Evolutionary conservation across 75 land plant genomes (phyloP), one percentile per base, ranked within the genome.

Genomic region (Larix kaempferi): DNA sequence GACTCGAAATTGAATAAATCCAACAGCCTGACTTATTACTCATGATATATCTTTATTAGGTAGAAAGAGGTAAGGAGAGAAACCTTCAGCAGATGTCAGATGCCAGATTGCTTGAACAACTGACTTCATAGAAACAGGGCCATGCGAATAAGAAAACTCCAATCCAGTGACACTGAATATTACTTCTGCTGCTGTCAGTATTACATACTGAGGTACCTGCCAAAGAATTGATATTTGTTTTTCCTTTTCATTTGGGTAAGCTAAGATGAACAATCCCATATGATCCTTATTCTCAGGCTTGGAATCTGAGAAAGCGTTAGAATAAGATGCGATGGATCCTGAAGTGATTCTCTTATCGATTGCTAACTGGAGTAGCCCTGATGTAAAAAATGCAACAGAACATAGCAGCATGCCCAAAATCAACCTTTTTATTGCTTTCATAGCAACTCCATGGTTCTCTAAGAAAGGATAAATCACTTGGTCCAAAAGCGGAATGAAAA

Each of bases 131-230:
- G 85, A 80, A 55, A 75, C 78, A 11, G 85, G 85, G 56, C 82
- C 85, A 54, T 83, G 85, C 2, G 85, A 83, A 67, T 83, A 83
- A 8, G 85, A 78, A 80, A 83, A 83, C 59, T 83, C 85, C 19
- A 83, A 74, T 15, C 85, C 85, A 44, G 85, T 83, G 37, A 83
- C 76, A 55, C 78, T 83, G 67, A 83, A 83, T 77, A 83, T n/a
- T 49, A 83, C 76, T 56, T 83, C 85, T 35, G 83, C 82, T 57
- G 85, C 78, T 59, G 85, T 83, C 16, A 83, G 60, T 35, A 80
- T 35, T 33, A 83, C 55, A 21, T 76, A 67, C 77, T 83, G 85
- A 49, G 85, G 85, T 37, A 80, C 62, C 61, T 83, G 85, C 85
- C 85, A 83, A 15, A 83, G 62, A 2, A 83, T 80, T 10, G 82